phyloP scores from a whole-genome alignment of 208 protist species.

The Porcisia deanei region DNA sequence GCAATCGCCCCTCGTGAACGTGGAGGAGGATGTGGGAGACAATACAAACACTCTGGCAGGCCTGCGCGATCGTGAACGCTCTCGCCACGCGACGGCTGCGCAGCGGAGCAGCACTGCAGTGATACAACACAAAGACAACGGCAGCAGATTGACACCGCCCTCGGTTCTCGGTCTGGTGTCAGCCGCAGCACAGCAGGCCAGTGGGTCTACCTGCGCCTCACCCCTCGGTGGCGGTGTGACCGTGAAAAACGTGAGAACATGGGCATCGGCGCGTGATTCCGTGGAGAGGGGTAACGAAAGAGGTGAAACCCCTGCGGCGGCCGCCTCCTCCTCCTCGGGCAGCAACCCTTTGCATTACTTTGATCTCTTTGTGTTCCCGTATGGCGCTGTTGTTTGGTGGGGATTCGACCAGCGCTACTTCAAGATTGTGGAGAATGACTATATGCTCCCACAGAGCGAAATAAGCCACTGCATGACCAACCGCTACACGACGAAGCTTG shows the following conservation, averaged over 20 bases:
- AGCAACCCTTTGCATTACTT: slow-evolving; percentile 32
- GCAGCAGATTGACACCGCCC: slow-evolving; percentile 1
- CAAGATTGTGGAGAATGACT: slow-evolving; percentile 82
- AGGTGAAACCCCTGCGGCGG: slow-evolving; percentile 16
- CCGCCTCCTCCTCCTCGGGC: neutral
- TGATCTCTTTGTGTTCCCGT: slow-evolving; percentile 81
- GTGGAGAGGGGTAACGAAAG: slow-evolving; percentile 4
- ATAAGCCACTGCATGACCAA: slow-evolving; percentile 62
- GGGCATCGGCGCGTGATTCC: no score
- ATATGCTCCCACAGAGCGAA: slow-evolving; percentile 70
- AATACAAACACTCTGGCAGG: neutral
- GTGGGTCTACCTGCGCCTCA: neutral
- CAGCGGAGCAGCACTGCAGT: neutral
- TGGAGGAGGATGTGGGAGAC: neutral
- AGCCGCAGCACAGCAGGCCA: neutral
- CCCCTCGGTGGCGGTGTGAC: neutral
- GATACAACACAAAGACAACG: neutral
- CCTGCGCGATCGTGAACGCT: slow-evolving; percentile 10
- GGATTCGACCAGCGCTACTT: slow-evolving; percentile 77
- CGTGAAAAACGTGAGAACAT: neutral
- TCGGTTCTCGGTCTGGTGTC: neutral
- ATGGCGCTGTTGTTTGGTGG: slow-evolving; percentile 84
- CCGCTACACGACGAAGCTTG: slow-evolving; percentile 64
- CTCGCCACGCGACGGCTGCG: neutral
- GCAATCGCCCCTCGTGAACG: slow-evolving; percentile 27